Conservation (phyloP, 257 asterid genomes). For the Linaria vulgaris region DNA sequence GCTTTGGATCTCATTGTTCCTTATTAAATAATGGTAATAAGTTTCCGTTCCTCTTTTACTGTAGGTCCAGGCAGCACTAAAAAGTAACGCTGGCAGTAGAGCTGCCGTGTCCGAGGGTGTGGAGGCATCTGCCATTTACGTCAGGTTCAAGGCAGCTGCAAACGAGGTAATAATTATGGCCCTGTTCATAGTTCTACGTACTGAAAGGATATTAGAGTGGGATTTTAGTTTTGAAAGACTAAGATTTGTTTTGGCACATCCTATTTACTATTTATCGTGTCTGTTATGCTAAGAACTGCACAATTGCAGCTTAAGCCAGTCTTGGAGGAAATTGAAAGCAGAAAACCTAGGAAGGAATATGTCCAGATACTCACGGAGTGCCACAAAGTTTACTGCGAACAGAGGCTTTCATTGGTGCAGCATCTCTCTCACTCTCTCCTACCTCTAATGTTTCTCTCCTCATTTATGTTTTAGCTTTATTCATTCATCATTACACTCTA, state of each 20-base stretch:
- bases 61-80: slow-evolving; percentile 84
- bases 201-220: slow-evolving; percentile 16
- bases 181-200: slow-evolving; percentile 24
- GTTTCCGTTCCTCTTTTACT: slow-evolving; percentile 23
- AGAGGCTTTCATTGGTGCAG: slow-evolving; percentile 83
- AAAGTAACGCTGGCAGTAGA: slow-evolving; percentile 68
- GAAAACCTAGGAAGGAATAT: slow-evolving; percentile 93
- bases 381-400: slow-evolving; percentile 95
- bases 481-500: slow-evolving; percentile 2
- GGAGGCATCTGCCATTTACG: slow-evolving; percentile 90
- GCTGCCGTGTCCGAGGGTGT: slow-evolving; percentile 86
- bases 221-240: slow-evolving; percentile 5
- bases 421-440: slow-evolving; percentile 6
- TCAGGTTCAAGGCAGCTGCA: slow-evolving; percentile 97
- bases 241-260: slow-evolving; percentile 19
- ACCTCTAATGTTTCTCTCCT: no score
- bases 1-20: slow-evolving; percentile 19
- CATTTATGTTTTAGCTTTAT: background rate
- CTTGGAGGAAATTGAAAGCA: slow-evolving; percentile 90
- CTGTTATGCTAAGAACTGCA: slow-evolving; percentile 22
- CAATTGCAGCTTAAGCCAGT: slow-evolving; percentile 87
- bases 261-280: slow-evolving; percentile 17
- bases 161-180: slow-evolving; percentile 59
- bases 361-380: slow-evolving; percentile 88
- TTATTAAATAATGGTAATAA: slow-evolving; percentile 21